Evolutionary conservation across 2,329 filamentous ascomycete genomes (phyloP).

Genomic region (Colletotrichum incanum): DNA sequence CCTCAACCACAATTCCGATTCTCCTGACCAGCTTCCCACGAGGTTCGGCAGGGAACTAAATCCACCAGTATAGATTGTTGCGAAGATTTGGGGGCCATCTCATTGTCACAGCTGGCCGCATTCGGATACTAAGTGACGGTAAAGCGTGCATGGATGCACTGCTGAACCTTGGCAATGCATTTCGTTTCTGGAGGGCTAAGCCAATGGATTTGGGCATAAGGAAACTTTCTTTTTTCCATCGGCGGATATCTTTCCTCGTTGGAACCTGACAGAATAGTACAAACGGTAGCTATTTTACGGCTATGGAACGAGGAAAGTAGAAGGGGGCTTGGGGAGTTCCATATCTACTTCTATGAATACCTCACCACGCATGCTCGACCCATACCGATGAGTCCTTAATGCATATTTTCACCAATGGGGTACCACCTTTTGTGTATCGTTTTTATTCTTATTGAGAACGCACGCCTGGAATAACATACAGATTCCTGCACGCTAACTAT

Average conservation of each 20-base stretch:
- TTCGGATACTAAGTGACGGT: background rate
- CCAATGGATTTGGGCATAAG: background rate
- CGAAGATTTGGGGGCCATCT: slow-evolving; percentile 23
- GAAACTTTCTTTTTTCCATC: background rate
- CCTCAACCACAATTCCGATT: slow-evolving; percentile 23
- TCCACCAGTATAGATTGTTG: slow-evolving; percentile 6
- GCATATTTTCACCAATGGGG: background rate
- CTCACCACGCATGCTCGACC: background rate
- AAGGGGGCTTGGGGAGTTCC: background rate
- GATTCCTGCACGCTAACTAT: background rate
- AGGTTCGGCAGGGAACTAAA: slow-evolving; percentile 28
- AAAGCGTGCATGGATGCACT: slow-evolving; percentile 17
- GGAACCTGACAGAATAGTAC: background rate
- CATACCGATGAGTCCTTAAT: background rate
- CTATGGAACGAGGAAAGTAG: background rate
- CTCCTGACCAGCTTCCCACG: slow-evolving; percentile 36
- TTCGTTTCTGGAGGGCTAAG: slow-evolving; percentile 6
- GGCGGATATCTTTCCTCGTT: background rate
- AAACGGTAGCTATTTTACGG: background rate
- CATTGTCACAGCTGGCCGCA: background rate
- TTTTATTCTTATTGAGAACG: background rate
- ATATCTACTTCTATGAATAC: no score
- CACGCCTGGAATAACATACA: background rate
- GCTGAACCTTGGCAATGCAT: background rate
- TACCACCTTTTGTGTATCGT: background rate